Conservation (phyloP, 495 filamentous ascomycete genomes). For the Achaetomiella virescens region DNA sequence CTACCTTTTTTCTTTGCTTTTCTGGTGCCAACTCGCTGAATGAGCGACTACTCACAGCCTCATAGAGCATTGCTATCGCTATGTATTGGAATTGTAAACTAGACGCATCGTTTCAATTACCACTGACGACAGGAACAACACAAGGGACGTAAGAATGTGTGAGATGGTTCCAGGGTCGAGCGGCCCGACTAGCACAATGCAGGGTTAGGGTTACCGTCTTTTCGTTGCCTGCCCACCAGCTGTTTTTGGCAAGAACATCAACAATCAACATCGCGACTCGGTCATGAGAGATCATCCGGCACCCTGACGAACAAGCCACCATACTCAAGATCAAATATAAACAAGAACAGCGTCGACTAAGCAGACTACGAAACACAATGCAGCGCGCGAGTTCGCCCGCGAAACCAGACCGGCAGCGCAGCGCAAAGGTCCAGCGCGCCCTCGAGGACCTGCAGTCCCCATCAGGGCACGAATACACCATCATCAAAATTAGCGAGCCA, state of each 20-base stretch:
- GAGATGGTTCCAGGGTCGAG: no score
- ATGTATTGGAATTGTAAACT: no score
- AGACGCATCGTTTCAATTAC: no score
- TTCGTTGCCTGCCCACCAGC: not conserved
- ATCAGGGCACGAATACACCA: constrained; percentile 52
- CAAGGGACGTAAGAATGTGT: not conserved
- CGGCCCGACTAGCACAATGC: no score
- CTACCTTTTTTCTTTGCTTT: no score
- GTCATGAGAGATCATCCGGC: not conserved
- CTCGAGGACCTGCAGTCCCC: constrained; percentile 33
- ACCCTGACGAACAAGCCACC: not conserved
- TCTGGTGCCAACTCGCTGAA: no score
- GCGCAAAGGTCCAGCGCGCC: constrained; percentile 24
- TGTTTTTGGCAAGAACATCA: constrained; percentile 7
- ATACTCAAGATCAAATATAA: not conserved
- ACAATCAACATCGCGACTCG: constrained; percentile 9
- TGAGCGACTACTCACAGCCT: no score
- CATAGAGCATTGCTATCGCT: no score
- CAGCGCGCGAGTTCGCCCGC: constrained; percentile 2
- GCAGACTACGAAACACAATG: no score
- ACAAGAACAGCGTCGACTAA: no score
- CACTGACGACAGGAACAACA: not conserved
- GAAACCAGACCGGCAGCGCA: constrained; percentile 15
- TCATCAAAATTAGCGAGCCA: constrained; percentile 70
- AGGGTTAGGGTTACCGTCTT: constrained; percentile 5